A percentile compares a stretch with the other conserved stretches of the same genome.
phyloP scores from a whole-genome alignment of 805 yeast genomes.

The Priceomyces fermenticarens region DNA sequence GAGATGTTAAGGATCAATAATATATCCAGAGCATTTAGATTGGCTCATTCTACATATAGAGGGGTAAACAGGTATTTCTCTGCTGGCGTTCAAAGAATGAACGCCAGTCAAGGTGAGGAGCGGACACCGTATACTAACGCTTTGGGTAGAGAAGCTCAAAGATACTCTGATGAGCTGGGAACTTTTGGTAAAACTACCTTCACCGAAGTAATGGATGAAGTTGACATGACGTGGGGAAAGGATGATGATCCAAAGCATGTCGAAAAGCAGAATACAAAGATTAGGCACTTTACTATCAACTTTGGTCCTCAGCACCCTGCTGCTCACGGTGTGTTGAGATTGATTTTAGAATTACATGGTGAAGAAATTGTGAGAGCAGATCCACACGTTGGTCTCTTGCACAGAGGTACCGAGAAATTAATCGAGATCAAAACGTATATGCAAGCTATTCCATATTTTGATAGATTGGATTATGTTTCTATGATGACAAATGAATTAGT shows the following conservation, averaged over 20 bases:
- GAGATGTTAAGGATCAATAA: slow-evolving; percentile 25
- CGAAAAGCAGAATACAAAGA: slow-evolving; percentile 48
- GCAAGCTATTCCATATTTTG: slow-evolving; percentile 88
- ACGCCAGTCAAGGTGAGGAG: slow-evolving; percentile 22
- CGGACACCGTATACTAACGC: slow-evolving; percentile 35
- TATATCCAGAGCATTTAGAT: slow-evolving; percentile 10
- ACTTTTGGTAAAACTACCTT: slow-evolving; percentile 41
- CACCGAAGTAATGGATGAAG: slow-evolving; percentile 43
- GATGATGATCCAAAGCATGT: slow-evolving; percentile 43
- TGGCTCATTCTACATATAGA: slow-evolving; percentile 5
- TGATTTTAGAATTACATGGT: slow-evolving; percentile 82
- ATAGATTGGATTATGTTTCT: slow-evolving; percentile 77
- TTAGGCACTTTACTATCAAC: slow-evolving; percentile 85
- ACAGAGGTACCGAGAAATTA: slow-evolving; percentile 86
- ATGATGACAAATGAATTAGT: slow-evolving; percentile 93
- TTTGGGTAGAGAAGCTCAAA: slow-evolving; percentile 35
- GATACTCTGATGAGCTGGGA: slow-evolving; percentile 30
- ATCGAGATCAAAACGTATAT: slow-evolving; percentile 82
- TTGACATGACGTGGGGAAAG: slow-evolving; percentile 42
- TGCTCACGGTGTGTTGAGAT: slow-evolving; percentile 87
- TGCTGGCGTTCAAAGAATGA: slow-evolving; percentile 14
- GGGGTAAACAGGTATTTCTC: slow-evolving; percentile 11
- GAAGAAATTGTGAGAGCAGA: slow-evolving; percentile 85
- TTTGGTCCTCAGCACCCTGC: slow-evolving; percentile 96
- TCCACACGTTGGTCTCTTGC: slow-evolving; percentile 85